phyloP scores from a whole-genome alignment of 225 moss, liverwort and hornwort species.

The Pseudisothecium myosuroides region DNA sequence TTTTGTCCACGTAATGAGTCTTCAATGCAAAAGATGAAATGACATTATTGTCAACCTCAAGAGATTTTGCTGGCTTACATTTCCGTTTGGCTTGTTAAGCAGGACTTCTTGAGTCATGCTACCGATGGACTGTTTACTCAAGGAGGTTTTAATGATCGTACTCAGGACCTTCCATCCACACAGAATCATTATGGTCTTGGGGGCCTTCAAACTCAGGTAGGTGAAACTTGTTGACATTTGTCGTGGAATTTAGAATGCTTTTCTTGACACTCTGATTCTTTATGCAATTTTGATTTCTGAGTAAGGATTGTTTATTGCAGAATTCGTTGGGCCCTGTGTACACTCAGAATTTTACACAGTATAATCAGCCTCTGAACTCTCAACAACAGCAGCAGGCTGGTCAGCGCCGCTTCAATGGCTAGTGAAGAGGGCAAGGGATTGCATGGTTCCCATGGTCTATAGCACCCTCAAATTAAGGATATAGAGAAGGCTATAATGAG shows the following conservation, averaged over 20 bases:
- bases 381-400: conserved; percentile 63
- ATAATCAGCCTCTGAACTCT: conserved; percentile 57
- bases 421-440: conserved; percentile 16
- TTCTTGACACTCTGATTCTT: not conserved
- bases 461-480: conserved; percentile 28
- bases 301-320: conserved; percentile 17
- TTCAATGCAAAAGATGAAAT: not conserved
- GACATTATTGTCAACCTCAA: not conserved
- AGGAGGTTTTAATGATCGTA: conserved; percentile 72
- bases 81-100: not conserved
- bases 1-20: not conserved
- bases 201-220: conserved; percentile 86
- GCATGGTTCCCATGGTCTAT: conserved; percentile 30
- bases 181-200: conserved; percentile 83
- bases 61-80: not conserved
- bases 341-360: conserved; percentile 90
- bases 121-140: conserved; percentile 90
- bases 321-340: conserved; percentile 79
- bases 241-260: not conserved
- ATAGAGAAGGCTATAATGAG: conserved; percentile 28
- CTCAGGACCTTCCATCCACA: conserved; percentile 84
- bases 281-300: not conserved
- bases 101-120: conserved; percentile 91
- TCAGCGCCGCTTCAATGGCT: conserved; percentile 91
- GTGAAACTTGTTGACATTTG: not conserved